Base-by-base conservation (phyloP, 2,329 filamentous ascomycete genomes). In the Dichotomopilus funicola region DNA sequence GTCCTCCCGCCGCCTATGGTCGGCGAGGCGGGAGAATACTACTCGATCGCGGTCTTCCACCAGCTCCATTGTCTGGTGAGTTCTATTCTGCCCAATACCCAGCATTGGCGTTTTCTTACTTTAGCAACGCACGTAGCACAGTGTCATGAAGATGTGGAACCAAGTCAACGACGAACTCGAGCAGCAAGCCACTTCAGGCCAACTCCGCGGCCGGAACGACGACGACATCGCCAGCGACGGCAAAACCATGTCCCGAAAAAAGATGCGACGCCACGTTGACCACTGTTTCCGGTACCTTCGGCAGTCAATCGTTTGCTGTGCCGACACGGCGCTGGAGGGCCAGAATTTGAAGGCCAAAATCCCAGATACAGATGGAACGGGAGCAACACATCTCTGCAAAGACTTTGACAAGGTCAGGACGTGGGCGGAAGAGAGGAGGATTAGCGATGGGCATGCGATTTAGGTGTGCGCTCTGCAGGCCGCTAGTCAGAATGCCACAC, bases 241-340 rank as follows among this genome's bases (percentile, higher is more conserved):
- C 19, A 27, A 27, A 27, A 27, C 19, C 19, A 46, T 5, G 36
- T 4, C 11, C 37, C 33, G 31, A 37, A 48, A 10, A 33, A 10
- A 3, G 13, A 47, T 12, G 10, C 8, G 3, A 38, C 31, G 36
- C 10, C 57, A 59, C 44, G 36, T 51, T n/a, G 51, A 54, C 55
- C 55, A 60, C 48, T 58, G 58, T 51, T 56, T 60, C 43, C 53
- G 53, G 6, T 60, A 58, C 34, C 50, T 60, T 37, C 53, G 56
- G 9, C 50, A 58, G 5, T 35, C 42, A 10, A 12, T 58, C 2
- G 19, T 60, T 8, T 60, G 58, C 50, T 58, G 58, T 45, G 55
- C 44, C 10, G 55, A 60, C 49, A 60, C 58, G 12, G 50, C 58
- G 1, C 41, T 60, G 6, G 53, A 60, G 12, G 58, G 55, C 0